Evolutionary conservation across 1,139 yeast species (phyloP).

Genomic region (Lodderomyces theae): DNA sequence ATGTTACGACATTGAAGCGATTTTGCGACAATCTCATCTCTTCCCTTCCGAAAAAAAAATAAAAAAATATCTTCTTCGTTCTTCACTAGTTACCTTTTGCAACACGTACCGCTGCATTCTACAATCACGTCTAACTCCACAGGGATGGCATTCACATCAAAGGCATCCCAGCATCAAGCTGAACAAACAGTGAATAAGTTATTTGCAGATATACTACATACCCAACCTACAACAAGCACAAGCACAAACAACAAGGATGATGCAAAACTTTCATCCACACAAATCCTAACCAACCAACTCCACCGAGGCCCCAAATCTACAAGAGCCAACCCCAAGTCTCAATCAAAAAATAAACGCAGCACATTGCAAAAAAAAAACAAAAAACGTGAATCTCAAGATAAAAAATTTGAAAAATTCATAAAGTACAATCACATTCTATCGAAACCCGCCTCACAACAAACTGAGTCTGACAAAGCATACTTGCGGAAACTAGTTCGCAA

Average conservation of each 20-base stretch:
- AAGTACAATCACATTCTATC: slow-evolving; percentile 48
- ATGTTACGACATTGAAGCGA: no score
- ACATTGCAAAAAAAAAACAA: slow-evolving; percentile 23
- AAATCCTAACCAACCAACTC: slow-evolving; percentile 18
- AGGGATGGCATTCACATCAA: slow-evolving; percentile 33
- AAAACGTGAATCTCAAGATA: slow-evolving; percentile 37
- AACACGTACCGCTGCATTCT: no score
- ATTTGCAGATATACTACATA: slow-evolving; percentile 41
- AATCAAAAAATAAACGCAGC: slow-evolving; percentile 28
- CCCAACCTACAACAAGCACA: slow-evolving; percentile 15
- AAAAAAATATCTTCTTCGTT: no score
- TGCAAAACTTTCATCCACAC: slow-evolving; percentile 19
- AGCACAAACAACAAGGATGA: slow-evolving; percentile 7
- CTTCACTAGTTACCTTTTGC: no score
- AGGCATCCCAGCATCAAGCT: slow-evolving; percentile 33
- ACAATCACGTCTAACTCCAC: background rate
- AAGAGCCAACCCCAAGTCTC: slow-evolving; percentile 25
- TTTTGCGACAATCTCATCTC: slow-evolving; percentile 1
- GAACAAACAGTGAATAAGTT: slow-evolving; percentile 41
- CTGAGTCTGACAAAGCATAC: slow-evolving; percentile 46
- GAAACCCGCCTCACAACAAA: slow-evolving; percentile 16
- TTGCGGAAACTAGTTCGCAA: slow-evolving; percentile 48
- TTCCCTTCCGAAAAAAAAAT: no score
- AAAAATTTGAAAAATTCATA: slow-evolving; percentile 47
- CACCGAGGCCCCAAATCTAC: slow-evolving; percentile 18